Evolutionary conservation across 345 rosid genomes (phyloP).

Genomic region (Eucalyptus lansdowneana): DNA sequence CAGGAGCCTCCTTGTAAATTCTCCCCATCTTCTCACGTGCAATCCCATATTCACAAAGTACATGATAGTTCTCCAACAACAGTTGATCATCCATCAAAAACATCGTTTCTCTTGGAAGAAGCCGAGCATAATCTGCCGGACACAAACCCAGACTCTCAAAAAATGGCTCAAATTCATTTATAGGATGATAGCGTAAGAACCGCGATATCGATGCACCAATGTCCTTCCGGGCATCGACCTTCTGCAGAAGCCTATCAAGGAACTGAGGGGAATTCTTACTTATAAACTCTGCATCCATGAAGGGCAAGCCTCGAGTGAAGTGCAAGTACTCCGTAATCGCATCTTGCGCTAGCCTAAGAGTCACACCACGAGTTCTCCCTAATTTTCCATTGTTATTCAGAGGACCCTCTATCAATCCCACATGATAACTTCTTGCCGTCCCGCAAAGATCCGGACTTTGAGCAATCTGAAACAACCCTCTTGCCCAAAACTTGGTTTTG

Average conservation of each 20-base stretch:
- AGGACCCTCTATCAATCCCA: neutral
- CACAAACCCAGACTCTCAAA: slow-evolving; percentile 70
- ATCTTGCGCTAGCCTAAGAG: slow-evolving; percentile 37
- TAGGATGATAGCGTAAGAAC: slow-evolving; percentile 57
- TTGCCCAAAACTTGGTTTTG: slow-evolving; percentile 3
- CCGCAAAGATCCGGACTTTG: slow-evolving; percentile 31
- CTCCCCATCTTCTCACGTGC: slow-evolving; percentile 47
- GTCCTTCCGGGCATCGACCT: slow-evolving; percentile 16
- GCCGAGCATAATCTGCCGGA: slow-evolving; percentile 18
- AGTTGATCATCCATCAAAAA: slow-evolving; percentile 52
- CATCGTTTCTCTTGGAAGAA: slow-evolving; percentile 37
- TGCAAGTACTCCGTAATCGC: slow-evolving; percentile 68
- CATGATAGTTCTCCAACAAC: slow-evolving; percentile 54
- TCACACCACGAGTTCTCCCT: slow-evolving; percentile 4
- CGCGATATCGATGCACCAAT: slow-evolving; percentile 18
- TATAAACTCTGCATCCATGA: slow-evolving; percentile 52
- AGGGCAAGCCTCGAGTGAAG: slow-evolving; percentile 42
- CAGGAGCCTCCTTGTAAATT: slow-evolving; percentile 40
- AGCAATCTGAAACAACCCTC: neutral
- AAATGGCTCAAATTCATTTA: slow-evolving; percentile 87
- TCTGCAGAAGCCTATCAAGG: slow-evolving; percentile 21
- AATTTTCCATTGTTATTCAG: neutral
- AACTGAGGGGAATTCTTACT: slow-evolving; percentile 56
- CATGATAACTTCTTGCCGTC: neutral
- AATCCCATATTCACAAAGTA: slow-evolving; percentile 50